These are phyloP conservation scores for Aspergillus cavernicola DNA, from an alignment of 495 filamentous ascomycete genomes.

Conservation along the genomic window DNA sequence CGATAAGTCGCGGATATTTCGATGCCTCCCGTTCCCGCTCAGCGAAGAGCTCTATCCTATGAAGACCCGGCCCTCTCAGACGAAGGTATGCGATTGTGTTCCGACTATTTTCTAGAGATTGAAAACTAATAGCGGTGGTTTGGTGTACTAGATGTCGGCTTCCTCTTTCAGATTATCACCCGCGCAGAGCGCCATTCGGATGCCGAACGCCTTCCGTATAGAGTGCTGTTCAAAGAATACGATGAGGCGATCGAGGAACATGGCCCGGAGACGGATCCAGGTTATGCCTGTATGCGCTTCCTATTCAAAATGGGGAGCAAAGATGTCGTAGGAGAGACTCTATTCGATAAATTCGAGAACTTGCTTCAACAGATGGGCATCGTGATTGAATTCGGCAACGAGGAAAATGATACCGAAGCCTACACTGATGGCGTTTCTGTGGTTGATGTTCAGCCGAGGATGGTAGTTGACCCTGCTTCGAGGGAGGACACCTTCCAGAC, in stretches of 20 bases:
- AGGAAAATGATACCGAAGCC: constrained; percentile 27
- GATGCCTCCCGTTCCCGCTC: constrained; percentile 55
- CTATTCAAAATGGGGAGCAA: constrained; percentile 75
- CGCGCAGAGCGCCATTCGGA: constrained; percentile 64
- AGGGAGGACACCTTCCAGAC: constrained; percentile 23
- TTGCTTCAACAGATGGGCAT: constrained; percentile 64
- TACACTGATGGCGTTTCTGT: constrained; percentile 23
- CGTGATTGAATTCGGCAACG: constrained; percentile 55
- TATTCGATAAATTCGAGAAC: constrained; percentile 65
- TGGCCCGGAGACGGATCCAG: constrained; percentile 65
- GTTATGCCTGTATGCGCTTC: constrained; percentile 70
- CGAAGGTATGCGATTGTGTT: constrained; percentile 46
- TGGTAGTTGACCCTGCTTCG: constrained; percentile 16
- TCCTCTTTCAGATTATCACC: constrained; percentile 72
- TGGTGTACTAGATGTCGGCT: constrained; percentile 61
- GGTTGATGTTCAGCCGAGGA: constrained; percentile 21
- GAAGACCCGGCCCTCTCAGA: constrained; percentile 55
- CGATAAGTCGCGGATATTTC: constrained; percentile 51
- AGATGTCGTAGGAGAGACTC: constrained; percentile 37
- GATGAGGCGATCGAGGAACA: constrained; percentile 64
- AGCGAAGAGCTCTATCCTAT: constrained; percentile 47
- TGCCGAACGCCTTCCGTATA: constrained; percentile 62
- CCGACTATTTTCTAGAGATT: background rate
- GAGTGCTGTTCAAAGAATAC: constrained; percentile 77
- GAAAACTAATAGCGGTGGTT: constrained; percentile 2